Evolutionary conservation across 2,329 filamentous ascomycete genomes (phyloP).

Genomic region (Colletotrichum tropicale): DNA sequence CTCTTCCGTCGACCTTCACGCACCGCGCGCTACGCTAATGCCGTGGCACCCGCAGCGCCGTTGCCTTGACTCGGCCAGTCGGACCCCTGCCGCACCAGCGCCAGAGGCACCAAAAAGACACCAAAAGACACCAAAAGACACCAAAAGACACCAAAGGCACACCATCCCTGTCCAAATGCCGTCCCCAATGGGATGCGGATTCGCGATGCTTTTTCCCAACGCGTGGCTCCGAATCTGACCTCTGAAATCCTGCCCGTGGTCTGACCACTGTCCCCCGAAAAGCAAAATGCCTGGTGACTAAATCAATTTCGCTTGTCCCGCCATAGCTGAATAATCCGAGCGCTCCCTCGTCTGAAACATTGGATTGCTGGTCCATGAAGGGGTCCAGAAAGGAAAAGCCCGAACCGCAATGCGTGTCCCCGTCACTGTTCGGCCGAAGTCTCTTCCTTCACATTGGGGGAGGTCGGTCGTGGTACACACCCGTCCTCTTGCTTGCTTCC

Average conservation of each 20-base stretch:
- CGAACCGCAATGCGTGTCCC: not conserved
- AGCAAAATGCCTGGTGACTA: not conserved
- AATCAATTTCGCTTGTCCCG: slow-evolving; percentile 1
- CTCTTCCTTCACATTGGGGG: not conserved
- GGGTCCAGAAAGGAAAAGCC: not conserved
- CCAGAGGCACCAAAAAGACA: too few relatives aligned
- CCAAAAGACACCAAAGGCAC: not conserved
- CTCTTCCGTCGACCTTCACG: not conserved
- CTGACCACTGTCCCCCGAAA: not conserved
- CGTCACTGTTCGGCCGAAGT: not conserved
- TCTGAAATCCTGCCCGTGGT: not conserved
- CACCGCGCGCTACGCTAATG: slow-evolving; percentile 3
- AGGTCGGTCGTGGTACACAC: not conserved
- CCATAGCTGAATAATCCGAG: slow-evolving; percentile 6
- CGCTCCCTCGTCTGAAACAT: slow-evolving; percentile 18
- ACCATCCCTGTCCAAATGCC: not conserved
- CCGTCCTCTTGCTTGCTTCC: not conserved
- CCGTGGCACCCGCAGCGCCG: slow-evolving; percentile 4
- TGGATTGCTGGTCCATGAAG: not conserved
- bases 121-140: not conserved
- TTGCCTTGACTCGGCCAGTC: slow-evolving; percentile 7
- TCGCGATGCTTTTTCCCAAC: not conserved
- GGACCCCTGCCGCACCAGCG: not conserved
- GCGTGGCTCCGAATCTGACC: not conserved
- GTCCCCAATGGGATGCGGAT: not conserved